Evolutionary conservation across 1,284 basidiomycete species (phyloP).

Genomic region (Irpex lacteus): DNA sequence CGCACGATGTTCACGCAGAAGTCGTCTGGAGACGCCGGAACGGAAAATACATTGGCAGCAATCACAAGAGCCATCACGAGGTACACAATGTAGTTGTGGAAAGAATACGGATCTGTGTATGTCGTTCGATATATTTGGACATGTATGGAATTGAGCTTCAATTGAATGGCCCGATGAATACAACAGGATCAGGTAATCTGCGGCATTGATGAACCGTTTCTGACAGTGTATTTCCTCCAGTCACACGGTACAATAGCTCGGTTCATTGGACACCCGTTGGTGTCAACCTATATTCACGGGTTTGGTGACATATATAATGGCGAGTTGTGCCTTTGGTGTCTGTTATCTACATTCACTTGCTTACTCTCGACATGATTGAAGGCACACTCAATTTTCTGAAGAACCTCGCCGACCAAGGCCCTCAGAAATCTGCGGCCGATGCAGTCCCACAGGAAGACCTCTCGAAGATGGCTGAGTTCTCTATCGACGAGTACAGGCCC

Average conservation of each 20-base stretch:
- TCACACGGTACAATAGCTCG: no score
- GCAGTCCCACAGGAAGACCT: background rate
- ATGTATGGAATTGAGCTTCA: no score
- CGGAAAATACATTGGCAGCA: background rate
- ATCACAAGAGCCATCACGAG: background rate
- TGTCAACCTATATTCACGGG: no score
- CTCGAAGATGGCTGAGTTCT: constrained; percentile 23
- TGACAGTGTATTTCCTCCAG: no score
- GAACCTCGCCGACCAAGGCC: background rate
- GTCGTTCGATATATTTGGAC: no score
- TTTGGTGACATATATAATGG: background rate
- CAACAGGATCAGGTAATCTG: no score
- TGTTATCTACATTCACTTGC: background rate
- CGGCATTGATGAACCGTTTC: no score
- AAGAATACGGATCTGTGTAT: no score
- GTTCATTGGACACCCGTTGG: no score
- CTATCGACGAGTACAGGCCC: constrained; percentile 46
- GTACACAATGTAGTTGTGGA: background rate
- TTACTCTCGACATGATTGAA: background rate
- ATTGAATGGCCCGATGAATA: no score
- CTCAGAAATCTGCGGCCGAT: background rate
- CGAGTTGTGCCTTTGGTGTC: background rate
- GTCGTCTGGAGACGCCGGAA: background rate
- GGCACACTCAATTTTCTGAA: background rate
- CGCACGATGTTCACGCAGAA: background rate